Evolutionary conservation across 768 basidiomycete species (phyloP).

Genomic region (Trametes cinnabarina): DNA sequence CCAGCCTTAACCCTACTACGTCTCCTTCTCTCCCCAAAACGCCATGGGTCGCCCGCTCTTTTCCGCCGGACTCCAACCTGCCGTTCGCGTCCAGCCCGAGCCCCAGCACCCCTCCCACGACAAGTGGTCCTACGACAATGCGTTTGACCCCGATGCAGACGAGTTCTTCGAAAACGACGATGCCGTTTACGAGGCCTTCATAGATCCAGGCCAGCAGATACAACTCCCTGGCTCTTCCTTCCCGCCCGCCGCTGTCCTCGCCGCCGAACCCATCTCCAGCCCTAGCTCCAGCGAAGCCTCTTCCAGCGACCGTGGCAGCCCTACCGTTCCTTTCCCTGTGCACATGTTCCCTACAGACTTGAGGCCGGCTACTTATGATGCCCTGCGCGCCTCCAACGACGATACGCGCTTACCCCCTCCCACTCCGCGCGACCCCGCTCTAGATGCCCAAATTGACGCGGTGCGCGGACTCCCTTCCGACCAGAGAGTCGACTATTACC

Average conservation of each 20-base stretch:
- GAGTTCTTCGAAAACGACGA: constrained; percentile 65
- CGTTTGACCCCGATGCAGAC: constrained; percentile 80
- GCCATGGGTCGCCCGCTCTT: constrained; percentile 25
- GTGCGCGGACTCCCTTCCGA: not conserved
- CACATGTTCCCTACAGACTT: constrained; percentile 43
- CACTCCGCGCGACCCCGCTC: constrained; percentile 3
- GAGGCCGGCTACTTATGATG: not conserved
- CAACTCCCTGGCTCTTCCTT: constrained; percentile 10
- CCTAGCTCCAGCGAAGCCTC: constrained; percentile 39
- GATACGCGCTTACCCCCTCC: not conserved
- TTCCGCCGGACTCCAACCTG: constrained; percentile 15
- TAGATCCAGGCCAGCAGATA: constrained; percentile 33
- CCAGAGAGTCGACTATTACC: constrained; percentile 7
- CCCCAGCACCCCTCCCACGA: constrained; percentile 36
- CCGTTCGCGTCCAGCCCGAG: constrained; percentile 24
- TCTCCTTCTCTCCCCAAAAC: not conserved
- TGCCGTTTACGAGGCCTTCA: constrained; percentile 61
- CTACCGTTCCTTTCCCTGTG: too few relatives aligned
- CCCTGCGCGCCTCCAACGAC: not conserved
- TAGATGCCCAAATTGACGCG: constrained; percentile 13
- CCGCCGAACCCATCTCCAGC: constrained; percentile 30
- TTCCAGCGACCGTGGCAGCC: constrained; percentile 47
- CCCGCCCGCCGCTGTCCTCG: not conserved
- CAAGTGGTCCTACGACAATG: constrained; percentile 63
- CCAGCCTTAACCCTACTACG: constrained; percentile 14